phyloP scores from a whole-genome alignment of 2,329 filamentous ascomycete genomes.

The Cercospora zeae-maydis region DNA sequence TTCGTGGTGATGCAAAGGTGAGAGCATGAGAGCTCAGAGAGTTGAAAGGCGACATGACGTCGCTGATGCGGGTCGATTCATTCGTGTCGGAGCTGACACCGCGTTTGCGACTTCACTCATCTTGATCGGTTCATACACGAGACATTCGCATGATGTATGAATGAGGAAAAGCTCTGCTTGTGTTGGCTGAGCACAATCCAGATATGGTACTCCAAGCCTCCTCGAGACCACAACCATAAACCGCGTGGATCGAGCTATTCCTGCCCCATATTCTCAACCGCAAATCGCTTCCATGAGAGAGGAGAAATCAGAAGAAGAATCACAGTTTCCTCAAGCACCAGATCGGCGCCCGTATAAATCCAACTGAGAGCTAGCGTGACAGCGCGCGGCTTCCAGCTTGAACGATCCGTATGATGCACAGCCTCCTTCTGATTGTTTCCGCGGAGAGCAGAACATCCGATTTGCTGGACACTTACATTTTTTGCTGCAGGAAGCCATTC shows the following conservation, averaged over 20 bases:
- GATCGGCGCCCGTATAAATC: too few species aligned
- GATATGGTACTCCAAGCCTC: not conserved
- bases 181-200: too few species aligned
- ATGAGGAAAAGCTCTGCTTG: too few species aligned
- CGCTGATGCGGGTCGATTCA: not conserved
- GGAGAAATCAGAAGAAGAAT: not conserved
- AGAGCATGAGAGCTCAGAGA: not conserved
- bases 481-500: too few species aligned
- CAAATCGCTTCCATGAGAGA: not conserved
- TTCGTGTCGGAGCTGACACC: not conserved
- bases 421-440: too few species aligned
- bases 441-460: too few species aligned
- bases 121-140: not conserved
- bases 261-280: not conserved
- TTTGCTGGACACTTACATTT: too few species aligned
- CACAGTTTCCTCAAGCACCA: not conserved
- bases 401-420: too few species aligned
- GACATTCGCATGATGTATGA: too few species aligned
- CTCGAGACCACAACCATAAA: not conserved
- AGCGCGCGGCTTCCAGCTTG: too few species aligned
- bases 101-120: not conserved
- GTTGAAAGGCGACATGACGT: not conserved
- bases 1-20: not conserved
- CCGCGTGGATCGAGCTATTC: not conserved
- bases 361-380: too few species aligned